Conservation (phyloP, 768 basidiomycete species). For the Rhodotorula babjevae region DNA sequence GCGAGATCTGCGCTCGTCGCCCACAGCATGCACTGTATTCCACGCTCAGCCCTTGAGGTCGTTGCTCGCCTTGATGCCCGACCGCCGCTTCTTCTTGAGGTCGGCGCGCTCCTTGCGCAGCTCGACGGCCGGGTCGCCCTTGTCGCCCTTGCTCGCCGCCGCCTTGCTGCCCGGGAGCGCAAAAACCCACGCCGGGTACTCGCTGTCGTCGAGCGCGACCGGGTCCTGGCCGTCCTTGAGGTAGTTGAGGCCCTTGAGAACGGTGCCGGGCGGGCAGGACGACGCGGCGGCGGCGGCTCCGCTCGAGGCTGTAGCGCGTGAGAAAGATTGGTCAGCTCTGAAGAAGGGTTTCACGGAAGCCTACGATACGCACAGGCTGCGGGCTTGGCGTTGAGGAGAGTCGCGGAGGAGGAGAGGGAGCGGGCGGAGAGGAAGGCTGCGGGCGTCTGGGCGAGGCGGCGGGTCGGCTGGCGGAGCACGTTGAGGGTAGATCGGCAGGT, state of each 20-base stretch:
- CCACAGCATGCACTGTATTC: too few species aligned
- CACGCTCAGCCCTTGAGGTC: slow-evolving; percentile 43
- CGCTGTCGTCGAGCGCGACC: slow-evolving; percentile 47
- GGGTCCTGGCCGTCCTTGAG: slow-evolving; percentile 49
- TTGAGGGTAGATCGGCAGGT: slow-evolving; percentile 2
- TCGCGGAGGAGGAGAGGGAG: not conserved
- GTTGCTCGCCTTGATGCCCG: slow-evolving; percentile 47
- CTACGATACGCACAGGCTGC: not conserved
- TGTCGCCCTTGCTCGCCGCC: not conserved
- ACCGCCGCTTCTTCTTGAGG: slow-evolving; percentile 31
- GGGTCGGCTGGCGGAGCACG: not conserved
- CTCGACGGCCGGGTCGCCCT: not conserved
- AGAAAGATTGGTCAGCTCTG: not conserved
- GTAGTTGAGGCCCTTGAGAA: slow-evolving; percentile 46
- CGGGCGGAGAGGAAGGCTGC: not conserved
- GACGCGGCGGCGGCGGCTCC: slow-evolving; percentile 4
- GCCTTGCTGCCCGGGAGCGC: slow-evolving; percentile 2
- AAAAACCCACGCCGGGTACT: slow-evolving; percentile 51
- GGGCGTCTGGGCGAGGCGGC: not conserved
- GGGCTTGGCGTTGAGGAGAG: not conserved
- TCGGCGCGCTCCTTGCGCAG: slow-evolving; percentile 19
- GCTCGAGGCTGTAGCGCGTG: not conserved
- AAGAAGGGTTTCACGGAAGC: too few species aligned
- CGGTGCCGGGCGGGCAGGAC: slow-evolving; percentile 45
- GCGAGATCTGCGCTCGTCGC: too few species aligned